These are phyloP conservation scores for Ulmus americana DNA, from an alignment of 331 rosid genomes.

Conservation along the genomic window DNA sequence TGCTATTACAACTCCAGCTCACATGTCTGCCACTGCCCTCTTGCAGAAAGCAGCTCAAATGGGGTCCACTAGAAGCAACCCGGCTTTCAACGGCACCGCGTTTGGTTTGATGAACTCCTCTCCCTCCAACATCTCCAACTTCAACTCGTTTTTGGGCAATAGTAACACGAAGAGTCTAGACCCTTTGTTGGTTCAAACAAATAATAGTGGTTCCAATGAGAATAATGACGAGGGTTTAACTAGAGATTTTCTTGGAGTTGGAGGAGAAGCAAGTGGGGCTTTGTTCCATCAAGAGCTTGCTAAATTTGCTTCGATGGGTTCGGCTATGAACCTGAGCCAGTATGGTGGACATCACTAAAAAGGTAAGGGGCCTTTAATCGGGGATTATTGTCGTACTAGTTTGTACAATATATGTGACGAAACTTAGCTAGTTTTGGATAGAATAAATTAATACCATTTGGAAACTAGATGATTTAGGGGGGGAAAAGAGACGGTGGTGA, in stretches of 20 bases:
- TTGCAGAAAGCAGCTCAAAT: slow-evolving; percentile 56
- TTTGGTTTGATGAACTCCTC: slow-evolving; percentile 32
- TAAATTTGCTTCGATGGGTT: slow-evolving; percentile 45
- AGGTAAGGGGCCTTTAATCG: not conserved
- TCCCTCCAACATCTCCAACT: slow-evolving; percentile 6
- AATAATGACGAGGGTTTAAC: slow-evolving; percentile 47
- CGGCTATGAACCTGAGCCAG: slow-evolving; percentile 40
- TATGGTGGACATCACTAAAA: slow-evolving; percentile 36
- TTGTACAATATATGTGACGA: slow-evolving; percentile 15
- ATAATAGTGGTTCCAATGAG: not conserved
- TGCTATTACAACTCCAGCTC: slow-evolving; percentile 13
- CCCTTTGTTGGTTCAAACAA: not conserved
- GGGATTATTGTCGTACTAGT: not conserved
- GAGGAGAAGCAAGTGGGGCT: slow-evolving; percentile 31
- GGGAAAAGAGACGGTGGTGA: not conserved
- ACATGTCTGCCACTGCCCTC: slow-evolving; percentile 68
- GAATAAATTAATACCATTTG: not conserved
- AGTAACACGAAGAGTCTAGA: not conserved
- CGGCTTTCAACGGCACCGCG: slow-evolving; percentile 15
- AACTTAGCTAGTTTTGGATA: not conserved
- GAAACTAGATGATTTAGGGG: not conserved
- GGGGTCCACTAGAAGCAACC: slow-evolving; percentile 44
- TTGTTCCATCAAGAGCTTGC: slow-evolving; percentile 50
- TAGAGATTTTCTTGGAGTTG: slow-evolving; percentile 81
- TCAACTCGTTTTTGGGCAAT: not conserved